Base-by-base conservation (phyloP, 2,329 filamentous ascomycete genomes). In the Achaetomium macrosporum region DNA sequence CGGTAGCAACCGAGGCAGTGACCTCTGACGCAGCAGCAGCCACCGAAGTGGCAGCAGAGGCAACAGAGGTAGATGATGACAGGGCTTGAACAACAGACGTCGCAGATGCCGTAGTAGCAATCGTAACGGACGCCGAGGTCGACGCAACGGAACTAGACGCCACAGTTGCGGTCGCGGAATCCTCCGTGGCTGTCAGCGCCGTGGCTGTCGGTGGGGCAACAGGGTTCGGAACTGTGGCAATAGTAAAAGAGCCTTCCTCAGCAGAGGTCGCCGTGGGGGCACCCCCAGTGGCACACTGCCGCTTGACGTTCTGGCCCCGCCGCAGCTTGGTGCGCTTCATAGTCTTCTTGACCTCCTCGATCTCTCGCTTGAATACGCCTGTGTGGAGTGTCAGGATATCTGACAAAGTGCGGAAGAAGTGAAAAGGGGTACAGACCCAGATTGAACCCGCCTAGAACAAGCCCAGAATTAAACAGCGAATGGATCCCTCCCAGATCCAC, bases 301-400 rank as follows among this genome's bases (percentile, higher is more conserved):
- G 59, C 58, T 62, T 67, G 45, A 47, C 36, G 20, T 55, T 53
- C 33, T 50, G 47, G 9, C 55, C 52, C 25, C 63, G 63, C 35
- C 64, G 61, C 10, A 63, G 55, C 42, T 53, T 61, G 42, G 60
- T 61, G 12, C 59, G 52, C 49, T 60, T 61, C 53, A 62, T 57
- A 15, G 56, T 59, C 59, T 66, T 63, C 47, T 61, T 66, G 47
- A 53, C 57, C 16, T 60, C 56, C 10, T 40, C 54, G 1, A 65
- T 40, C 19, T 63, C 64, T 1, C 67, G 64, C 61, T 69, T 68
- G 59, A 69, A 62, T 17, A 60, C 51, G 17, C 63, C 64, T 65
- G 51, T 64, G 48, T 2, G 31, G 7, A 41, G 37, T 9, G 30
- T 41, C 47, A 50, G 46, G 19, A 31, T 20, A 12, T 54, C 25